Base-by-base conservation (phyloP, 2,329 filamentous ascomycete species). In the Cordyceps fumosorosea region DNA sequence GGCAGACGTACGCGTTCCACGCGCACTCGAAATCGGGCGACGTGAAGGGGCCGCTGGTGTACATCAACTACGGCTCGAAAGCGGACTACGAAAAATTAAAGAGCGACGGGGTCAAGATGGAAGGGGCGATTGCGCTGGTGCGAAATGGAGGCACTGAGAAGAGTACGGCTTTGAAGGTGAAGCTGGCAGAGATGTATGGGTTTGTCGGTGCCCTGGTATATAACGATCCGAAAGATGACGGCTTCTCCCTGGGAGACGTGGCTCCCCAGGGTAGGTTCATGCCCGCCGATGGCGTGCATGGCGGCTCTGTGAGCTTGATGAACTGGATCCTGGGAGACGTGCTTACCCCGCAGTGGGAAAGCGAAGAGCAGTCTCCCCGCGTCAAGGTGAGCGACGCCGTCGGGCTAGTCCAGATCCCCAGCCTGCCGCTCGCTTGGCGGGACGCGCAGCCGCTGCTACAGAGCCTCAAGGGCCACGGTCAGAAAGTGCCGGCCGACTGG, bases 191-290 rank as follows among this genome's bases (percentile, higher is more conserved):
- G 74, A 73, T 91, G 68, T 90, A 89, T 16, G 95, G 95, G 1
- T 95, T 92, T 66, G 86, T 82, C 2, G 95, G 93, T 16, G 96
- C 91, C 69, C 84, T 99, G 62, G 90, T 96, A 63, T 99, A 97
- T 77, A 96, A 89, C 57, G 95, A 98, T 71, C 93, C 93, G 0
- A 81, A 83, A 1, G 89, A 97, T 56, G 89, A 96, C 71, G 92
- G 92, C 1, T 95, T 93, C 69, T 74, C 84, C 32, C 84, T 84
- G 66, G 93, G 92, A 4, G 80, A 86, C 0, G 81, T 85, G 0
- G 92, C 88, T 66, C 93, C 93, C 0, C 79, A 89, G 26, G 93
- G 92, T 42, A 85, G 86, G 26, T 96, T 82, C 74, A 89, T 93
- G 84, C 91, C 93, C 0, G 81, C 83, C 1, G 91, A 95, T 69